phyloP scores from a whole-genome alignment of 352 stramenopile genomes.

The Pseudoperonospora humuli region DNA sequence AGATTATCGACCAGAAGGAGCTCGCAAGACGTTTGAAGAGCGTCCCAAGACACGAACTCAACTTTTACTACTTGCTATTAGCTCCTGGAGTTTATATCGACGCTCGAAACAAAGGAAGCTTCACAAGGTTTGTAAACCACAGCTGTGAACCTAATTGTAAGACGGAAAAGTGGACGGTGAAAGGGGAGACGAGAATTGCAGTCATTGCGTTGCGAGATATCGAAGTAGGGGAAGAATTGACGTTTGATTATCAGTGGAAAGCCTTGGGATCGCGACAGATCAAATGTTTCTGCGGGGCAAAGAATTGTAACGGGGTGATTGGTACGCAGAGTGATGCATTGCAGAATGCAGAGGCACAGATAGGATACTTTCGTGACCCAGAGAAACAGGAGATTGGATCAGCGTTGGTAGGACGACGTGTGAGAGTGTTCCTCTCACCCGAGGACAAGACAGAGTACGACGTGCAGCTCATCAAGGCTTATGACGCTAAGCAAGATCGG shows the following conservation, averaged over 20 bases:
- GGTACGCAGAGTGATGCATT: constrained; percentile 37
- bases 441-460: constrained; percentile 55
- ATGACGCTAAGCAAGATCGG: constrained; percentile 29
- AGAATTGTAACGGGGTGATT: constrained; percentile 74
- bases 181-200: constrained; percentile 89
- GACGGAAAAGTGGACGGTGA: constrained; percentile 92
- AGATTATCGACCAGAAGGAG: constrained; percentile 89
- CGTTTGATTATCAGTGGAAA: constrained; percentile 96
- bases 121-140: constrained; percentile 95
- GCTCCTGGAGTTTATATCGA: constrained; percentile 85
- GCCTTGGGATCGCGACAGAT: constrained; percentile 73
- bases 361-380: constrained; percentile 62
- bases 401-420: constrained; percentile 39
- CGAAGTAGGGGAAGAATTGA: constrained; percentile 83
- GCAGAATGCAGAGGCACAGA: constrained; percentile 28
- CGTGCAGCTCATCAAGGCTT: constrained; percentile 41
- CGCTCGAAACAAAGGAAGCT: constrained; percentile 84
- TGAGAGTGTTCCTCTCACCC: constrained; percentile 55
- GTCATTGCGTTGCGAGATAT: constrained; percentile 92
- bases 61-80: constrained; percentile 85
- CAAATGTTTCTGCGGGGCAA: constrained; percentile 61
- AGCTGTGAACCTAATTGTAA: constrained; percentile 93
- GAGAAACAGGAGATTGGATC: constrained; percentile 39
- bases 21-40: constrained; percentile 45
- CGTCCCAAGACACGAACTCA: constrained; percentile 64